A percentile compares a stretch with the other conserved stretches of the same genome.
phyloP scores from a whole-genome alignment of 306 rosid genomes.

The Malus domestica region ASM211411v1 NC_041801.1:5090001-5090500 shows the following conservation, averaged over 20 bases:
- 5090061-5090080: not conserved
- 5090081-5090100: no score
- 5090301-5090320: no score
- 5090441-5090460: not conserved
- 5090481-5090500: not conserved
- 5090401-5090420: no score
- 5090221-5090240: no score
- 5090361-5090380: no score
- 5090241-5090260: no score
- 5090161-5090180: no score
- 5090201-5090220: not conserved
- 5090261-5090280: not conserved
- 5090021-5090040: not conserved
- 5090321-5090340: no score
- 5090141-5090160: not conserved
- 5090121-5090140: not conserved
- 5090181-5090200: not conserved
- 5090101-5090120: no score
- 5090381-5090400: no score
- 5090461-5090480: not conserved
- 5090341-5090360: no score
- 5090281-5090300: not conserved
- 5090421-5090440: not conserved
- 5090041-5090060: not conserved
- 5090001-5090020: constrained; percentile 26